A percentile compares a stretch with the other conserved stretches of the same genome.
These are phyloP conservation scores for Pichia paraexigua DNA, from an alignment of 805 yeast genomes.

Conservation along the genomic window DNA sequence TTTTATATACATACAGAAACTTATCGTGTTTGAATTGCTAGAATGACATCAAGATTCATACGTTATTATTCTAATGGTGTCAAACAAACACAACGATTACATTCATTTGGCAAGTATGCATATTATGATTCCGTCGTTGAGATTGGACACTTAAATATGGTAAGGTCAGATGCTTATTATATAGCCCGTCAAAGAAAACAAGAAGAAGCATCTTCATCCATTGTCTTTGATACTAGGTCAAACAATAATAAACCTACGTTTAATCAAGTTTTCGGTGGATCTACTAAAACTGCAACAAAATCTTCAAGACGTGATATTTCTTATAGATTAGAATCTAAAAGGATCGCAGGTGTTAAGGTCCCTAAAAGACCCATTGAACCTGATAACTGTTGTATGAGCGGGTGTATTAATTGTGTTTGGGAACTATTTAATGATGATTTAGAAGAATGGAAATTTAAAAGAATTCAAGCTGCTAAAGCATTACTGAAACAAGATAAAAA, in stretches of 20 bases:
- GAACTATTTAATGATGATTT: slow-evolving; percentile 83
- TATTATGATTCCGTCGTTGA: slow-evolving; percentile 6
- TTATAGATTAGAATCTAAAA: slow-evolving; percentile 25
- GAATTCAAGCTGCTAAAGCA: slow-evolving; percentile 47
- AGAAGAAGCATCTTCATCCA: slow-evolving; percentile 5
- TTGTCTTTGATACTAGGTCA: slow-evolving; percentile 23
- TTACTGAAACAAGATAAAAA: slow-evolving; percentile 33
- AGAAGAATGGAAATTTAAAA: slow-evolving; percentile 63
- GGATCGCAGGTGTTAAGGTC: slow-evolving; percentile 60
- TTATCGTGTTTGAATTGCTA: not conserved
- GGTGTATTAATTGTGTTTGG: slow-evolving; percentile 97
- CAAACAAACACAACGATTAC: not conserved
- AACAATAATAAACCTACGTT: slow-evolving; percentile 16
- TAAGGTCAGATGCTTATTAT: slow-evolving; percentile 8
- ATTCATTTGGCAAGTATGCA: slow-evolving; percentile 6
- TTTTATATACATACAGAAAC: too few species aligned
- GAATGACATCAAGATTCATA: not conserved
- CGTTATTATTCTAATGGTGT: not conserved
- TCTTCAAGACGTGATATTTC: slow-evolving; percentile 32
- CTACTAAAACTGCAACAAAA: slow-evolving; percentile 25
- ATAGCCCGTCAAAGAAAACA: slow-evolving; percentile 11
- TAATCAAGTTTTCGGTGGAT: slow-evolving; percentile 25
- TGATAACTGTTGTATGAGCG: slow-evolving; percentile 95
- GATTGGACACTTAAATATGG: slow-evolving; percentile 6
- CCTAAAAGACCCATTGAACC: slow-evolving; percentile 87